Base-by-base conservation (phyloP, 257 asterid genomes). In the Jacaranda copaia region DNA sequence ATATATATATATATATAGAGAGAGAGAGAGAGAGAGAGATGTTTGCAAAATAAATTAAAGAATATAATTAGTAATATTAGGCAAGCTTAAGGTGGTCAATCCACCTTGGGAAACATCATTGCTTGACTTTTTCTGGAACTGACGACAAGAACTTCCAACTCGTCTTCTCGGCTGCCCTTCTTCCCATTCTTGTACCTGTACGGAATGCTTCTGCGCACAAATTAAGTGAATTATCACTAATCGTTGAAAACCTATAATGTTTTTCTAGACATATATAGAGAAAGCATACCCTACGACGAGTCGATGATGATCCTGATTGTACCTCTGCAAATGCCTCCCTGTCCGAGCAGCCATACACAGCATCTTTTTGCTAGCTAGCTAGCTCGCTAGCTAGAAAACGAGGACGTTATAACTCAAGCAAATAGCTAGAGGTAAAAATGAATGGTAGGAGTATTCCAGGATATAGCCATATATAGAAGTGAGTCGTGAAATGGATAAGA, bases 71-170 rank as follows among this genome's bases (percentile, higher is more conserved):
- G 32, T 25, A 25, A 25, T 25, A 25, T 25, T 25, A 25, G 32
- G 32, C 32, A 25, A 25, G 32, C 32, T 25, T 25, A 25, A 25
- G 32, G 32, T 25, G 32, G 32, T 25, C 32, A 25, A 51, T 7
- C 55, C 48, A 91, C 97, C 94, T 92, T 92, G 5, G 97, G 96
- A 66, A 92, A 92, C 94, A 92, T 88, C 97, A 87, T 92, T 13
- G 80, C 83, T 65, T 81, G 85, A 69, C 89, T 79, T 43, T 88
- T 92, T 59, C 80, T 88, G 4, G 97, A 92, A 81, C 91, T 92
- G 36, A 92, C 75, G 7, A 90, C 86, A 75, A 92, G 91, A 49
- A 92, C 96, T 79, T 92, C 97, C 51, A 92, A 68, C 76, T 83
- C 87, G 43, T 86, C 83, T n/a, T 80, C 76, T 0, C 72, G 32